These are phyloP conservation scores for Amanita muscaria DNA, from an alignment of 768 basidiomycete genomes.

Conservation along the genomic window DNA sequence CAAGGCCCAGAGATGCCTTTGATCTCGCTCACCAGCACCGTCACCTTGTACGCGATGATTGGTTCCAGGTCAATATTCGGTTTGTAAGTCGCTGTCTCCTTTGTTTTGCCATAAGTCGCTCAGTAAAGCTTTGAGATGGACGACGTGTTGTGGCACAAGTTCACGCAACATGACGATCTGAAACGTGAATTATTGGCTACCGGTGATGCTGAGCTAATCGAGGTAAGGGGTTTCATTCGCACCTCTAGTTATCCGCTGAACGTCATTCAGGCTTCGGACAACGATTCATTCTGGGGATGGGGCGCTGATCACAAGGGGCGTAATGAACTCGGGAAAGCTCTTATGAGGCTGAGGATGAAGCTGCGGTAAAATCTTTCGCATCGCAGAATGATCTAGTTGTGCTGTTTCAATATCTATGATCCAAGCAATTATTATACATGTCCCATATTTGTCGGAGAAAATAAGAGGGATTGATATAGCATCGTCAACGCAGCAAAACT, in stretches of 20 bases:
- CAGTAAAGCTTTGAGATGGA: conserved; percentile 33
- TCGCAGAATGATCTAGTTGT: too few relatives aligned
- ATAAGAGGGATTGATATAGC: too few relatives aligned
- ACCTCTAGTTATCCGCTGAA: not conserved
- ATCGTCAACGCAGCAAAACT: too few relatives aligned
- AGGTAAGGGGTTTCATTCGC: conserved; percentile 24
- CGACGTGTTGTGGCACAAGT: conserved; percentile 37
- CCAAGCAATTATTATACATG: too few relatives aligned
- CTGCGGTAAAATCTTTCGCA: conserved; percentile 14
- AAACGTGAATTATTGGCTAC: conserved; percentile 35
- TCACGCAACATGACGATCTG: conserved; percentile 40
- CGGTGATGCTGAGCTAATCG: conserved; percentile 37
- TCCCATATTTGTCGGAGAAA: too few relatives aligned
- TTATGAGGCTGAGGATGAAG: conserved; percentile 32
- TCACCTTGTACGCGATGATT: conserved; percentile 33
- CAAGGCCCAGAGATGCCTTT: conserved; percentile 31
- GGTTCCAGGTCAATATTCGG: conserved; percentile 37
- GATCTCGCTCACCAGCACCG: conserved; percentile 32
- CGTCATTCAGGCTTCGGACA: conserved; percentile 29
- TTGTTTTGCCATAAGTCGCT: not conserved
- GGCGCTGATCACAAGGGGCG: conserved; percentile 35
- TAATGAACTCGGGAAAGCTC: conserved; percentile 43
- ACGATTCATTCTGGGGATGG: conserved; percentile 44
- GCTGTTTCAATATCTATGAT: too few relatives aligned
- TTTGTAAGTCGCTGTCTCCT: conserved; percentile 23